Base-by-base conservation (phyloP, 768 basidiomycete species). In the Russula ochroleuca region DNA sequence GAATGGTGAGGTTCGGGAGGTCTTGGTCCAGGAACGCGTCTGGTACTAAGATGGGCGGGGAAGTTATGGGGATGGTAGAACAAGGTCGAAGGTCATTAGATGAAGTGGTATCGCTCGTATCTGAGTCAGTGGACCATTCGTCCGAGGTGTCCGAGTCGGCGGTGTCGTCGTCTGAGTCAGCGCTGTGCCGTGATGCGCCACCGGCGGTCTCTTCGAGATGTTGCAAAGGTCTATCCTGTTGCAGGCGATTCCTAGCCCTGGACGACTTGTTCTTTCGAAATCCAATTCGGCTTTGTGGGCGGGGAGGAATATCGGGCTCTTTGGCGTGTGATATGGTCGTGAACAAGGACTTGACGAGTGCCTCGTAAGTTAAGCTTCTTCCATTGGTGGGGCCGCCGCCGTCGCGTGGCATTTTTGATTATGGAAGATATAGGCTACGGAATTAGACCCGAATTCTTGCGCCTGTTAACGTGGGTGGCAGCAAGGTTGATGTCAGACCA, bases 231-330 rank as follows among this genome's bases (percentile, higher is more conserved):
- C 15, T 41, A 48, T 64, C 59, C 40, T 31, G 54, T 17, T 55
- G 53, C 19, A 28, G 31, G 31, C 45, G 47, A 40, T 43, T 41
- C 40, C 35, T 65, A 0, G 10, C 38, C 37, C 61, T 61, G 11
- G 28, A 15, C 15, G 51, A 15, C 9, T 47, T 59, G 9, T 49
- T 49, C 28, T 47, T 51, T 45, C 53, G 50, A 45, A 68, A 68
- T 40, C 67, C 67, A 25, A 68, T 68, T n/a, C 67, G 64, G 31
- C 67, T 68, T 59, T 57, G 67, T 31, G 67, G 65, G 67, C 67
- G 67, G 47, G 67, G 60, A 23, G 65, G 65, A 23, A 62, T 7
- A 8, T 68, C 64, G 5, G 52, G 40, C 15, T 65, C 66, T 21
- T 57, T 57, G 40, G 41, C 38, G 64, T 57, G 64, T 40, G 67